Evolutionary conservation across 331 rosid genomes (phyloP).

Genomic region (Prunus yedoensis): DNA sequence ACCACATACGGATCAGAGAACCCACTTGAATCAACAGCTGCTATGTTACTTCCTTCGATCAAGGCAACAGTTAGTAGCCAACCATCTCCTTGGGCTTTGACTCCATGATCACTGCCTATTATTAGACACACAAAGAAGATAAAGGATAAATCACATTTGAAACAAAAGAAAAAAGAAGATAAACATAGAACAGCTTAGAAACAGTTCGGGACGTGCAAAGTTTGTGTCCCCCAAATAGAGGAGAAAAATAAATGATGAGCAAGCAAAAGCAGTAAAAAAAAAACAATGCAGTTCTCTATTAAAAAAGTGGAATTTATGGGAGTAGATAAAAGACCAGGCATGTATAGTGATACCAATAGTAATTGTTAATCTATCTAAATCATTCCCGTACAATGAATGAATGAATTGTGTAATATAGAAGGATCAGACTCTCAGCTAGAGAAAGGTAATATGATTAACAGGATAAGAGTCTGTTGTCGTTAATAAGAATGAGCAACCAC

Average conservation of each 20-base stretch:
- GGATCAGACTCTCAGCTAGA: constrained; percentile 8
- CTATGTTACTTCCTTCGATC: constrained; percentile 81
- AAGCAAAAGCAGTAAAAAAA: constrained; percentile 4
- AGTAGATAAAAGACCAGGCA: constrained; percentile 4
- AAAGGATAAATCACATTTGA: constrained; percentile 15
- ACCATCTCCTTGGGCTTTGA: constrained; percentile 96
- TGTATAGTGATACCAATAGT: background rate
- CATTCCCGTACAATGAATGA: background rate
- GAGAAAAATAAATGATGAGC: constrained; percentile 19
- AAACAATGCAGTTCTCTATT: background rate
- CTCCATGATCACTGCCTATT: constrained; percentile 90
- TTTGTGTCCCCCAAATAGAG: background rate
- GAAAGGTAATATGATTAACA: constrained; percentile 11
- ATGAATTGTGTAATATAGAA: background rate
- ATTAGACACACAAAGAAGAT: constrained; percentile 21
- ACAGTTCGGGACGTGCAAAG: constrained; percentile 11
- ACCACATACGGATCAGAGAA: constrained; percentile 84
- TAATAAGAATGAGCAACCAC: constrained; percentile 8
- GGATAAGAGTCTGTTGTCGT: constrained; percentile 8
- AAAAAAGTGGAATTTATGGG: background rate
- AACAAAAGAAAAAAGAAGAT: constrained; percentile 5
- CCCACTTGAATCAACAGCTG: constrained; percentile 63
- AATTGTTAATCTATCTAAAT: background rate
- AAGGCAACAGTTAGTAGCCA: constrained; percentile 96
- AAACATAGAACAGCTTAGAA: constrained; percentile 2